Percentiles rank a stretch among this genome's conserved stretches.
These are phyloP conservation scores for Scedosporium apiospermum DNA, from an alignment of 2,329 filamentous ascomycete species.

Conservation along the genomic window DNA sequence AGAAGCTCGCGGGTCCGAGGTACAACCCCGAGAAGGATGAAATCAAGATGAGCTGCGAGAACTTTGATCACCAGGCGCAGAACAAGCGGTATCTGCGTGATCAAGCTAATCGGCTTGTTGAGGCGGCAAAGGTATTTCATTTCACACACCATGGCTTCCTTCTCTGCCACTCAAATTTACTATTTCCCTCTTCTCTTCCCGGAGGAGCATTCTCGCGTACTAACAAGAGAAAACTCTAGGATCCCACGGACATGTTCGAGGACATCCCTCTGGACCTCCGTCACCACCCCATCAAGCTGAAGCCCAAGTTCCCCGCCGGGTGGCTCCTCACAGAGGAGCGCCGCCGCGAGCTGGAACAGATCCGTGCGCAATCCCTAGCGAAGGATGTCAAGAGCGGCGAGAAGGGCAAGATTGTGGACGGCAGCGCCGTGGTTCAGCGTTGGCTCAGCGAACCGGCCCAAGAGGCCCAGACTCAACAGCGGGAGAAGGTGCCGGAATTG, in stretches of 20 bases:
- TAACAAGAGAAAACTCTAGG: constrained; percentile 27
- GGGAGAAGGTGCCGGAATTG: constrained; percentile 20
- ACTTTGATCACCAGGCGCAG: constrained; percentile 79
- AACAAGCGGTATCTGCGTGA: constrained; percentile 94
- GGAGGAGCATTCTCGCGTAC: not conserved
- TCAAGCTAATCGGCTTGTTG: constrained; percentile 62
- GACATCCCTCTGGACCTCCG: constrained; percentile 85
- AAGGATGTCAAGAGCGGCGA: constrained; percentile 46
- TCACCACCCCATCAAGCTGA: constrained; percentile 59
- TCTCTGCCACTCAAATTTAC: not conserved
- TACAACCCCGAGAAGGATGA: constrained; percentile 79
- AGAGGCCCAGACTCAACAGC: constrained; percentile 11
- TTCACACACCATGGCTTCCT: too few relatives aligned
- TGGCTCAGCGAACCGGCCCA: constrained; percentile 8
- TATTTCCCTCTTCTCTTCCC: not conserved
- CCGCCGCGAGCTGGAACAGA: constrained; percentile 52
- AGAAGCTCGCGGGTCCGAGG: constrained; percentile 75
- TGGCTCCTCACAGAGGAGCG: constrained; percentile 74
- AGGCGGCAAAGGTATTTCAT: constrained; percentile 56
- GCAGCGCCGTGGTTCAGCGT: constrained; percentile 19
- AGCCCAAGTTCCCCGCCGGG: constrained; percentile 64
- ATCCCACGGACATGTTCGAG: constrained; percentile 70
- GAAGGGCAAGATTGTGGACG: constrained; percentile 49
- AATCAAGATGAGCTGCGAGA: constrained; percentile 85
- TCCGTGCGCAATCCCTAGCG: constrained; percentile 40